Percentiles rank a stretch among this genome's conserved stretches.
These are phyloP conservation scores for Colletotrichum sp. DNA, from an alignment of 2,329 filamentous ascomycete genomes.

Conservation along the genomic window DNA sequence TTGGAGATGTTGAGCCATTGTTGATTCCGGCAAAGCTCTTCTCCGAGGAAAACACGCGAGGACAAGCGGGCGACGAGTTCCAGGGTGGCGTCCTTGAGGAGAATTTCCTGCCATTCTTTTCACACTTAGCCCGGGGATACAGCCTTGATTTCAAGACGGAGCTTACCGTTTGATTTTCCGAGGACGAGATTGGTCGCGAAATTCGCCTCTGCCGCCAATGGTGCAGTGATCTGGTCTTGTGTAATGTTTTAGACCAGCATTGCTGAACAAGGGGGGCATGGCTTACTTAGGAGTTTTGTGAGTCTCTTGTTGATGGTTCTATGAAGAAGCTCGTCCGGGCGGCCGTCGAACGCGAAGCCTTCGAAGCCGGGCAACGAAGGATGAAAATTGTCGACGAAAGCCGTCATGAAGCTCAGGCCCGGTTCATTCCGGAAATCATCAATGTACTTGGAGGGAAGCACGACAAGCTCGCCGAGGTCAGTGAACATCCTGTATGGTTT, in stretches of 20 bases:
- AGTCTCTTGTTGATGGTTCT: neutral
- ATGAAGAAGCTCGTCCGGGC: conserved; percentile 15
- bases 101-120: neutral
- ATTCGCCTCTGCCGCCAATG: neutral
- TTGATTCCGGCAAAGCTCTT: conserved; percentile 45
- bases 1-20: conserved; percentile 50
- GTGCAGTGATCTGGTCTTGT: neutral
- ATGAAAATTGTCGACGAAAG: conserved; percentile 1
- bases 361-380: conserved; percentile 18
- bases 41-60: conserved; percentile 52
- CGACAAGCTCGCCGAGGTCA: conserved; percentile 18
- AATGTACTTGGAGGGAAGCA: conserved; percentile 20
- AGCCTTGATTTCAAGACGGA: neutral
- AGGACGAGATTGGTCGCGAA: neutral
- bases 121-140: neutral
- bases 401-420: conserved; percentile 18
- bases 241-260: neutral
- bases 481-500: conserved; percentile 14
- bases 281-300: neutral
- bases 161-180: neutral
- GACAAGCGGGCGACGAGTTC: conserved; percentile 50
- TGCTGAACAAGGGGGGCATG: neutral
- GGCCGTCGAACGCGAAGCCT: conserved; percentile 23
- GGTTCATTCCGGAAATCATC: conserved; percentile 25
- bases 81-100: neutral